Conservation (phyloP, 2,329 filamentous ascomycete species). For the Monilinia fructicola region DNA sequence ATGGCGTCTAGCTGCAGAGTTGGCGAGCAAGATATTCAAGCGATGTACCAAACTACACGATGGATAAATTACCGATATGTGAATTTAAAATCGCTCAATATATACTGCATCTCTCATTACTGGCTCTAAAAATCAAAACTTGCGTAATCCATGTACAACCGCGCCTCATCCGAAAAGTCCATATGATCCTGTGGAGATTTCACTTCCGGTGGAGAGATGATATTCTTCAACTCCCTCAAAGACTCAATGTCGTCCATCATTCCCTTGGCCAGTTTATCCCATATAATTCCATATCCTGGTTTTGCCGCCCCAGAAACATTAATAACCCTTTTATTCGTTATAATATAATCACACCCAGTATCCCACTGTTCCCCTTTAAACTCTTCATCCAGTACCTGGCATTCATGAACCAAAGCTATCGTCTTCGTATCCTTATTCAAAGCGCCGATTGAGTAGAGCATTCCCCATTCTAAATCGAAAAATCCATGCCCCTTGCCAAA, state of each 20-base stretch:
- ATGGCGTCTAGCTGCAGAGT: no score
- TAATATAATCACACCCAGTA: slow-evolving; percentile 45
- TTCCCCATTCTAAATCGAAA: slow-evolving; percentile 48
- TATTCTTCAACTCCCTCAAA: slow-evolving; percentile 26
- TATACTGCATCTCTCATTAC: not conserved
- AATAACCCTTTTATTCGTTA: slow-evolving; percentile 42
- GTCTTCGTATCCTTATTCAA: slow-evolving; percentile 38
- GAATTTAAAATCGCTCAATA: not conserved
- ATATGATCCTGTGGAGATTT: slow-evolving; percentile 20
- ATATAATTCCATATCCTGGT: slow-evolving; percentile 43
- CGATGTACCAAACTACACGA: not conserved
- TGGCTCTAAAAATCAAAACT: slow-evolving; percentile 16
- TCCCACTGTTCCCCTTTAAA: slow-evolving; percentile 43
- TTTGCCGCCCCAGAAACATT: slow-evolving; percentile 39
- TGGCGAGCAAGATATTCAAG: no score
- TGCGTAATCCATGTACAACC: slow-evolving; percentile 22
- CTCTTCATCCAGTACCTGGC: slow-evolving; percentile 45
- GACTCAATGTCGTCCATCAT: slow-evolving; percentile 43
- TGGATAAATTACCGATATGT: no score
- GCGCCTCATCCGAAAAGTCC: slow-evolving; percentile 18
- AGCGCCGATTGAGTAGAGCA: slow-evolving; percentile 42
- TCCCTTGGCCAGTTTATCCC: slow-evolving; percentile 41
- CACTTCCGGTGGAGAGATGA: slow-evolving; percentile 19
- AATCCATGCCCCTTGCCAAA: slow-evolving; percentile 46
- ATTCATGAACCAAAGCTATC: slow-evolving; percentile 44